Base-by-base conservation (phyloP, 768 basidiomycete species). In the Phylloporus sp. region DNA sequence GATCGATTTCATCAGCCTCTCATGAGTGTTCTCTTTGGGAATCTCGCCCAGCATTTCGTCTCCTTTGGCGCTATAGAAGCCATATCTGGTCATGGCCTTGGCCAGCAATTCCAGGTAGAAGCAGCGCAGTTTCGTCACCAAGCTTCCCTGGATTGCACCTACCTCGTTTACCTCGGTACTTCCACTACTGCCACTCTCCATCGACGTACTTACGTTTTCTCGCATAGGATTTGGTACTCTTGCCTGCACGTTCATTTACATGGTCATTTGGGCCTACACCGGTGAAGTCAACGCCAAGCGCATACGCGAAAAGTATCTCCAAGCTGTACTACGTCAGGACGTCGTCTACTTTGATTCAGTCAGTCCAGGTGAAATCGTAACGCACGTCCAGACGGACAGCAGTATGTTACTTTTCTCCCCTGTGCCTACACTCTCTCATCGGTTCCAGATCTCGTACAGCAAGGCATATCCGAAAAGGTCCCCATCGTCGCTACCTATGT, bases 351-450 rank as follows among this genome's bases (percentile, higher is more conserved):
- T 96, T 60, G 94, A 97, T 63, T 79, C 84, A 17, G 79, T 95
- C 44, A 91, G 94, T 29, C 85, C 93, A 5, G 94, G 94, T 49
- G 94, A 96, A 62, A 84, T 97, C 18, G 86, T 93, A 0, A 95
- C 93, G 9, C 81, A 92, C 36, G 95, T 96, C 52, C 85, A 90
- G 62, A 88, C 87, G 0, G 86, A 90, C 62, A 89, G 86, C 20
- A 89, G 86, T 86, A 60, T 52, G 81, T 69, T 9, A n/a, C 8
- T 6, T 17, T 8, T 17, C n/a, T 3, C 34, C 33, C 9, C 39
- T 6, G 14, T 6, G 29, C 39, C 22, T n/a, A n/a, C n/a, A n/a
- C n/a, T n/a, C 46, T 17, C 41, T 28, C 46, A 11, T 5, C n/a
- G 3, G 43, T 26, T 9, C 9, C 44, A 89, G 86, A 95, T 70